Evolutionary conservation across 805 yeast genomes (phyloP).

Genomic region (Yarrowia porcina): DNA sequence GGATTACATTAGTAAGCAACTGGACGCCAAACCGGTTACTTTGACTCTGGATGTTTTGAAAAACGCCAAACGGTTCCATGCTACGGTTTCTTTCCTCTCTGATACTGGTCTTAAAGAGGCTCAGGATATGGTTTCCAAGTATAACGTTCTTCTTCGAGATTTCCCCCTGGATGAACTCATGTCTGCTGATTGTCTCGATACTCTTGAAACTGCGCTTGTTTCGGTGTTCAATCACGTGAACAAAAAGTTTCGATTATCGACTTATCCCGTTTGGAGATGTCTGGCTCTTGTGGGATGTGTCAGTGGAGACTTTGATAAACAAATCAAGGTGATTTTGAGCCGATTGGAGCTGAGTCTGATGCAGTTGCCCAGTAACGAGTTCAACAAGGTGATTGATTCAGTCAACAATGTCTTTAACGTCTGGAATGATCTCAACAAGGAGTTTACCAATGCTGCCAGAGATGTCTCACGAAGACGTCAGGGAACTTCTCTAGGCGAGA

Average conservation of each 20-base stretch:
- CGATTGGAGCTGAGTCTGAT: conserved; percentile 42
- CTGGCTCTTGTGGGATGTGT: conserved; percentile 63
- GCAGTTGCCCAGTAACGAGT: conserved; percentile 44
- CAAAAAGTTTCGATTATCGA: conserved; percentile 55
- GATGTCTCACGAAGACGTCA: conserved; percentile 67
- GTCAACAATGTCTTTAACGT: conserved; percentile 42
- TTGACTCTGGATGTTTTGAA: conserved; percentile 59
- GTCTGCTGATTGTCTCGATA: conserved; percentile 46
- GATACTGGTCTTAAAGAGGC: conserved; percentile 68
- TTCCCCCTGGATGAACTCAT: conserved; percentile 62
- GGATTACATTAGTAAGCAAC: conserved; percentile 53
- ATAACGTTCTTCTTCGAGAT: conserved; percentile 63
- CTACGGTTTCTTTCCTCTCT: conserved; percentile 65
- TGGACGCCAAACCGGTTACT: conserved; percentile 51
- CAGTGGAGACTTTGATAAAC: conserved; percentile 52
- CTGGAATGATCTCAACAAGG: conserved; percentile 63
- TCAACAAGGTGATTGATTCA: conserved; percentile 38
- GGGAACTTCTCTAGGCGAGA: conserved; percentile 46
- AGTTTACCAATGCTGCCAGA: conserved; percentile 62
- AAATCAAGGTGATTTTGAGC: conserved; percentile 43
- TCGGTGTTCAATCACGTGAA: conserved; percentile 55
- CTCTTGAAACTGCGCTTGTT: conserved; percentile 47
- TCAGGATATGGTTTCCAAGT: conserved; percentile 48
- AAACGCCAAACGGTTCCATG: conserved; percentile 73
- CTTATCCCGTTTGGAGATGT: conserved; percentile 65